Evolutionary conservation across 192 early-diverging fungal genomes (phyloP).

Genomic region (Linnemannia zychae): DNA sequence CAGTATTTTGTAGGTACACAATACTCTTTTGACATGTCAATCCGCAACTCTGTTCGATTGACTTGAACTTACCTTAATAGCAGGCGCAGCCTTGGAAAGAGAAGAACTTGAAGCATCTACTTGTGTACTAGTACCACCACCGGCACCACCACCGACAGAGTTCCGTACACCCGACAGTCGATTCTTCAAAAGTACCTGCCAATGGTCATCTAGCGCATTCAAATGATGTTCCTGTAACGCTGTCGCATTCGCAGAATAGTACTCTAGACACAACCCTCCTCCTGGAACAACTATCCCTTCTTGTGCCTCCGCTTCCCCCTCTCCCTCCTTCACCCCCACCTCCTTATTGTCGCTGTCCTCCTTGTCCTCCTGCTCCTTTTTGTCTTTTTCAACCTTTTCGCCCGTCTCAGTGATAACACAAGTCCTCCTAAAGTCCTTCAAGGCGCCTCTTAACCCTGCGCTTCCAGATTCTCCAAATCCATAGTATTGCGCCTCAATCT

Average conservation of each 20-base stretch:
- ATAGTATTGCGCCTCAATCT: conserved; percentile 8
- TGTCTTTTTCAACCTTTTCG: neutral
- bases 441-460: neutral
- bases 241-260: conserved; percentile 35
- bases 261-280: conserved; percentile 37
- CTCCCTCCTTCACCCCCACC: neutral
- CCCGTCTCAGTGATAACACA: neutral
- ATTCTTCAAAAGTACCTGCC: conserved; percentile 26
- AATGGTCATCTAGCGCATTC: conserved; percentile 30
- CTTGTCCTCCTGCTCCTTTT: too few species aligned
- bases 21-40: neutral
- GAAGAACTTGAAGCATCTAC: neutral
- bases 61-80: neutral
- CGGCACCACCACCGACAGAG: neutral
- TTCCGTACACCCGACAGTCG: neutral
- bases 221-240: conserved; percentile 39
- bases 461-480: neutral
- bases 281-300: neutral
- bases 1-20: neutral
- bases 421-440: conserved; percentile 8
- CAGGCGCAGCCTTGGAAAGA: neutral
- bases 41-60: too few species aligned
- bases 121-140: neutral
- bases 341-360: too few species aligned
- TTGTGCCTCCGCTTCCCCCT: neutral